Conservation (phyloP, 148 eudicot genomes). For the Cornus suecica region DNA sequence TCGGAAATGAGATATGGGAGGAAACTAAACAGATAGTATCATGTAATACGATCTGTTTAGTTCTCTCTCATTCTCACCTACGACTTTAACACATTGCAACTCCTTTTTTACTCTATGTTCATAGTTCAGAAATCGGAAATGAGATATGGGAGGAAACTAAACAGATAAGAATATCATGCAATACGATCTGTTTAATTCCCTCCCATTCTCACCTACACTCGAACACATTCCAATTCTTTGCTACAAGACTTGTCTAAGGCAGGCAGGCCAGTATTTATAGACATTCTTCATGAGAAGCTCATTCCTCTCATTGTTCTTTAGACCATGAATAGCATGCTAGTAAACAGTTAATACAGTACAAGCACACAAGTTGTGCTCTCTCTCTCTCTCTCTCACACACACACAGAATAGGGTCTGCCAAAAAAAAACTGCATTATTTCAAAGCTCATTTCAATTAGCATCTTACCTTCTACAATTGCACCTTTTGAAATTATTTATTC, state of each 20-base stretch:
- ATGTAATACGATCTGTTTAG: not conserved
- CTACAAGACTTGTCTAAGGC: not conserved
- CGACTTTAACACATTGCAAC: not conserved
- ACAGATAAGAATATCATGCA: not conserved
- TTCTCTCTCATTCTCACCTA: not conserved
- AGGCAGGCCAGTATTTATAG: not conserved
- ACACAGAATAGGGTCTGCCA: not conserved
- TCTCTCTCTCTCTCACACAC: slow-evolving; percentile 1
- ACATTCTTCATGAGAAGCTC: not conserved
- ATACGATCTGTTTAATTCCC: not conserved
- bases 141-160: not conserved
- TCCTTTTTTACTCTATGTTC: not conserved
- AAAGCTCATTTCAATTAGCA: too few relatives aligned
- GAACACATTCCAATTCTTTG: not conserved
- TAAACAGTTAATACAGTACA: not conserved
- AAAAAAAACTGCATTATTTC: too few relatives aligned
- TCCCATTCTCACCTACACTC: not conserved
- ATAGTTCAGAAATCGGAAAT: not conserved
- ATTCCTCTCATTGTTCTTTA: not conserved
- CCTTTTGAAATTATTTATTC: too few relatives aligned
- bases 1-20: not conserved
- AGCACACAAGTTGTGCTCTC: not conserved
- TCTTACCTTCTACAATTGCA: too few relatives aligned
- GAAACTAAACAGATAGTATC: not conserved
- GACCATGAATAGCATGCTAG: not conserved